These are phyloP conservation scores for Thielaviopsis euricoi DNA, from an alignment of 2,329 filamentous ascomycete species.

Conservation along the genomic window DNA sequence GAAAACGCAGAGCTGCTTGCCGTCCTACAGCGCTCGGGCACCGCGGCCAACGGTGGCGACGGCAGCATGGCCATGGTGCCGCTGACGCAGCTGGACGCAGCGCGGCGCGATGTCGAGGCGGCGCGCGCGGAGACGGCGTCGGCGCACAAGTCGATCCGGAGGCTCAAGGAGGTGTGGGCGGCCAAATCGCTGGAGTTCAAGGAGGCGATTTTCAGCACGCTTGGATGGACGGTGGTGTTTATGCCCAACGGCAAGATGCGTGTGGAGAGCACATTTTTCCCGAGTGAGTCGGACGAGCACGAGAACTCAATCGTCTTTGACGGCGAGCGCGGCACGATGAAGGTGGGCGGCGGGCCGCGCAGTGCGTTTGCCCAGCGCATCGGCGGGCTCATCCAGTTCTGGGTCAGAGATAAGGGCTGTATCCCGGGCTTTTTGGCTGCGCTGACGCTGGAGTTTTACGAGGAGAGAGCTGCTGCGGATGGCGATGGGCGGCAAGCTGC, in stretches of 20 bases:
- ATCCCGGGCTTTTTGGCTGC: conserved; percentile 88
- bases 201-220: conserved; percentile 76
- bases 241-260: conserved; percentile 94
- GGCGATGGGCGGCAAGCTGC: not conserved
- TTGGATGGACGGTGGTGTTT: conserved; percentile 92
- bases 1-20: conserved; percentile 74
- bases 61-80: conserved; percentile 40
- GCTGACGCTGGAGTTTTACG: conserved; percentile 83
- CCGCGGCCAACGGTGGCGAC: conserved; percentile 23
- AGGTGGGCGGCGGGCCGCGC: conserved; percentile 78
- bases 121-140: conserved; percentile 52
- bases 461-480: conserved; percentile 35
- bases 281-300: conserved; percentile 50
- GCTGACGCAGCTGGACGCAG: conserved; percentile 55
- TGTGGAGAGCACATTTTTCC: conserved; percentile 72
- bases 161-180: conserved; percentile 84
- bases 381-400: conserved; percentile 75
- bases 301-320: conserved; percentile 71
- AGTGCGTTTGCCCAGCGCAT: conserved; percentile 79
- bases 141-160: conserved; percentile 65
- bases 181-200: conserved; percentile 89
- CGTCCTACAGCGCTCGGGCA: conserved; percentile 39
- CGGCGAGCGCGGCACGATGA: conserved; percentile 92
- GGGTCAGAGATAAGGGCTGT: conserved; percentile 85
- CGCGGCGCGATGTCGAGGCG: conserved; percentile 59